Percentiles rank a stretch among this genome's conserved stretches.
Conservation (phyloP, 805 yeast species). For the Yarrowia hollandica region DNA sequence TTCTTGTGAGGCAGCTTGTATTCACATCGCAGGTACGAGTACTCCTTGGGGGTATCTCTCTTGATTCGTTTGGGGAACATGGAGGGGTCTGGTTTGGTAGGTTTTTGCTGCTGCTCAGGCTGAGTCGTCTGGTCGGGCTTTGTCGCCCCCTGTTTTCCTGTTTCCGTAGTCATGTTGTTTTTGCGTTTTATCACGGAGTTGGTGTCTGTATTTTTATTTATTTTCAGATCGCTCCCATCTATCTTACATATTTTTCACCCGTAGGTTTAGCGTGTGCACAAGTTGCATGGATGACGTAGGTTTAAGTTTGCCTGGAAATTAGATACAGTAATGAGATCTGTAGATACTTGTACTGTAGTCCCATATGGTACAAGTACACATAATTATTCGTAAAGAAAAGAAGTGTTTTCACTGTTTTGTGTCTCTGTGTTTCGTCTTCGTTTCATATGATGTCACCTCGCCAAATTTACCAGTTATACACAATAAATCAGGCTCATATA, state of each 20-base stretch:
- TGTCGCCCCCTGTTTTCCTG: background rate
- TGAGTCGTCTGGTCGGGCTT: background rate
- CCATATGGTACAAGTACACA: too few species aligned
- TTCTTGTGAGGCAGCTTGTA: slow-evolving; percentile 45
- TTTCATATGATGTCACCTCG: too few species aligned
- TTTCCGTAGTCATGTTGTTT: slow-evolving; percentile 14
- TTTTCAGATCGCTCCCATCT: background rate
- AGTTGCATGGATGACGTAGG: background rate
- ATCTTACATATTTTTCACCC: slow-evolving; percentile 18
- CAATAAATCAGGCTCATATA: too few species aligned
- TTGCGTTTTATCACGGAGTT: background rate
- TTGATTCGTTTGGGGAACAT: slow-evolving; percentile 16
- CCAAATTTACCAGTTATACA: too few species aligned
- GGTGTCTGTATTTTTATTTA: too few species aligned
- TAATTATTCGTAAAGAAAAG: too few species aligned
- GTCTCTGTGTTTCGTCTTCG: too few species aligned
- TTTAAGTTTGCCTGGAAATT: background rate
- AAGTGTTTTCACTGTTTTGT: too few species aligned
- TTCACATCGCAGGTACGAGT: slow-evolving; percentile 33
- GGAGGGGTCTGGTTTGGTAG: background rate
- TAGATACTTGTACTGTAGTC: too few species aligned
- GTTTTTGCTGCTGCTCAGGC: too few species aligned
- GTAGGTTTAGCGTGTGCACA: background rate
- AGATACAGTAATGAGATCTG: background rate
- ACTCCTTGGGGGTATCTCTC: slow-evolving; percentile 24